A percentile compares a stretch with the other conserved stretches of the same genome.
Evolutionary conservation across 345 rosid species (phyloP).

Genomic region (Mallotus nudiflorus): DNA sequence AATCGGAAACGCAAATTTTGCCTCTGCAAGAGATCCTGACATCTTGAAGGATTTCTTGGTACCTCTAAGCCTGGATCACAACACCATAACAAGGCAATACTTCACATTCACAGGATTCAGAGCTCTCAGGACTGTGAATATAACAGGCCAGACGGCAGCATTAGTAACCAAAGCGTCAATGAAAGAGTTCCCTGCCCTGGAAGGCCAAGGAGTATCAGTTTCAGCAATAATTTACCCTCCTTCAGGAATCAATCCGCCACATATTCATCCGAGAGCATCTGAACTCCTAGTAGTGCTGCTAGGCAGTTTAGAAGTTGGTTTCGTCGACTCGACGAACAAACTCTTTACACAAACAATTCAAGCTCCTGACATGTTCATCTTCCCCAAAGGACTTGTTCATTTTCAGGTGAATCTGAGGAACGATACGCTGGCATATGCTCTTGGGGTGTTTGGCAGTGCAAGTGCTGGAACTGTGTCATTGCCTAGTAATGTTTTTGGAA

Average conservation of each 20-base stretch:
- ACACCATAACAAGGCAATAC: slow-evolving; percentile 18
- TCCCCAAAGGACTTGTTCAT: slow-evolving; percentile 39
- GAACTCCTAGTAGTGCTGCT: slow-evolving; percentile 19
- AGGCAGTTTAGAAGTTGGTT: slow-evolving; percentile 19
- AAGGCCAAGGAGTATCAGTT: slow-evolving; percentile 30
- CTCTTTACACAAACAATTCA: slow-evolving; percentile 25
- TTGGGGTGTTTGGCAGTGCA: slow-evolving; percentile 23
- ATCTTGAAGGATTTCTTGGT: slow-evolving; percentile 25
- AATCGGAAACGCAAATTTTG: not conserved
- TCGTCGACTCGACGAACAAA: slow-evolving; percentile 18
- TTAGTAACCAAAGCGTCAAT: slow-evolving; percentile 10
- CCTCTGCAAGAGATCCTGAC: slow-evolving; percentile 18
- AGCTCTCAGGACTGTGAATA: not conserved
- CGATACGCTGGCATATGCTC: slow-evolving; percentile 16
- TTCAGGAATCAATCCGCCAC: slow-evolving; percentile 25
- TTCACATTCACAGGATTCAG: slow-evolving; percentile 26
- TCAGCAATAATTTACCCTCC: slow-evolving; percentile 21
- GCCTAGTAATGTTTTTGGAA: slow-evolving; percentile 22
- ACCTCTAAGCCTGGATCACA: slow-evolving; percentile 23
- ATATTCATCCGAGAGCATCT: slow-evolving; percentile 26
- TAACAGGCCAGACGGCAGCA: slow-evolving; percentile 13
- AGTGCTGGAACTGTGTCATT: slow-evolving; percentile 24
- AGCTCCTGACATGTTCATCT: slow-evolving; percentile 25
- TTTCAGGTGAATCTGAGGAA: slow-evolving; percentile 20
- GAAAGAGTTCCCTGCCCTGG: slow-evolving; percentile 24